A percentile compares a stretch with the other conserved stretches of the same genome.
phyloP scores from a whole-genome alignment of 371 early-diverging fungal species.

The Mucor irregularis region DNA sequence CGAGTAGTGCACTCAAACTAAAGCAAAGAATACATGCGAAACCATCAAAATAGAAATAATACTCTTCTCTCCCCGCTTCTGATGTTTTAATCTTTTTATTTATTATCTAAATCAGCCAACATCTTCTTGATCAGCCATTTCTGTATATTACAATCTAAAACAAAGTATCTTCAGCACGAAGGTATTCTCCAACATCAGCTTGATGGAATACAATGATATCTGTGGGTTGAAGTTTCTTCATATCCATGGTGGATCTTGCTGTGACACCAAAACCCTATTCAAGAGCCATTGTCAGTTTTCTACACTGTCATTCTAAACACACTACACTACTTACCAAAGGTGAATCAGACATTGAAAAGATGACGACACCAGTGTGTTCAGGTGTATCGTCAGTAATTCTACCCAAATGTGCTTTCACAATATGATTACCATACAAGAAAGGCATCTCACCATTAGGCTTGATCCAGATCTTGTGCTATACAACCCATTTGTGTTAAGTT shows the following conservation, averaged over 20 bases:
- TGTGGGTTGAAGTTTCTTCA: slow-evolving; percentile 93
- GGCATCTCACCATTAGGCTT: slow-evolving; percentile 99
- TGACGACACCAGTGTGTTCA: slow-evolving; percentile 96
- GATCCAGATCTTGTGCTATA: slow-evolving; percentile 84
- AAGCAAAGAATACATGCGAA: no score
- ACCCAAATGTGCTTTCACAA: slow-evolving; percentile 97
- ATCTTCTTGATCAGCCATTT: no score
- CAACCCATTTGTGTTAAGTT: neutral
- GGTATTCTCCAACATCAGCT: slow-evolving; percentile 99
- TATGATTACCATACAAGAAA: slow-evolving; percentile 98
- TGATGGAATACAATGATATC: slow-evolving; percentile 97
- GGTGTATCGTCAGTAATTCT: slow-evolving; percentile 97
- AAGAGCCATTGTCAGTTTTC: no score
- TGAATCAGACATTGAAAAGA: slow-evolving; percentile 92
- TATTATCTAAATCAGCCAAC: neutral
- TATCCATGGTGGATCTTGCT: slow-evolving; percentile 89
- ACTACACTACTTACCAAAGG: slow-evolving; percentile 85
- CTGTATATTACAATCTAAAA: slow-evolving; percentile 58
- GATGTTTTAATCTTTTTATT: neutral
- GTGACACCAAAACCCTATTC: slow-evolving; percentile 96
- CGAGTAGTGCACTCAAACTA: no score
- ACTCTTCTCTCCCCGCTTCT: no score
- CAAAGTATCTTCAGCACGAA: slow-evolving; percentile 91
- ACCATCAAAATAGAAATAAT: no score
- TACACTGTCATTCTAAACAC: no score